Evolutionary conservation across 2,329 filamentous ascomycete genomes (phyloP), one percentile per base, ranked within the genome.

Genomic region (Ceratocystis alfenasii): DNA sequence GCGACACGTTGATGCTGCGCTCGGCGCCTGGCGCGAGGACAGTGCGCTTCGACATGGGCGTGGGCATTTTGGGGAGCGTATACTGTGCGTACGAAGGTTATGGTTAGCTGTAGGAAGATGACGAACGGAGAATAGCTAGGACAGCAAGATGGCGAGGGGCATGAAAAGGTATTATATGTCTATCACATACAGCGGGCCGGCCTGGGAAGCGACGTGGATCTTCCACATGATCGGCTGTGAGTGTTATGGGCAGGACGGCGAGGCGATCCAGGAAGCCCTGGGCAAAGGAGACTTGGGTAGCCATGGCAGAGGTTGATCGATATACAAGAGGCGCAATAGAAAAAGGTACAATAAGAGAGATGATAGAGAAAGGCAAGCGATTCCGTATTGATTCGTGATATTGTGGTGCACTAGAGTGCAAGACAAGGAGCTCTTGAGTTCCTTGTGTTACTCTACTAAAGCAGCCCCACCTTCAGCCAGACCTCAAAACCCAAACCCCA

Each of bases 201-300:
- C 88, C 79, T 28, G 89, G 88, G 74, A 93, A 92, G 70, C 81
- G 84, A 71, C 86, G 86, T 62, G 90, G 85, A 73, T 96, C 90
- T 76, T 93, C 89, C 75, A 95, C 86, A 84, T 96, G 88, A 75
- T 97, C 90, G 69, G 89, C 80, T n/a, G 87, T 85, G 69, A 97
- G 83, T 79, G 92, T 95, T 71, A 86, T 76, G 6, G 91, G 88
- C 62, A 87, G 86, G 68, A 85, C 83, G 76, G 95, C 90, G 69
- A 97, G 83, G 25, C 85, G 83, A 64, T 86, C 80, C 70, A 99
- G 85, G 76, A 95, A 96, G 41, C 84, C 81, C 76, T 88, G 90
- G 71, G 90, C 88, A 75, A 96, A 97, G 63, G 85, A 79, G 68
- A 92, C 77, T 81, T 96, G 92, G n/a, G 87, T 81, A 46, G 66